Evolutionary conservation across 495 filamentous ascomycete genomes (phyloP).

Genomic region (Cudoniella acicularis): DNA sequence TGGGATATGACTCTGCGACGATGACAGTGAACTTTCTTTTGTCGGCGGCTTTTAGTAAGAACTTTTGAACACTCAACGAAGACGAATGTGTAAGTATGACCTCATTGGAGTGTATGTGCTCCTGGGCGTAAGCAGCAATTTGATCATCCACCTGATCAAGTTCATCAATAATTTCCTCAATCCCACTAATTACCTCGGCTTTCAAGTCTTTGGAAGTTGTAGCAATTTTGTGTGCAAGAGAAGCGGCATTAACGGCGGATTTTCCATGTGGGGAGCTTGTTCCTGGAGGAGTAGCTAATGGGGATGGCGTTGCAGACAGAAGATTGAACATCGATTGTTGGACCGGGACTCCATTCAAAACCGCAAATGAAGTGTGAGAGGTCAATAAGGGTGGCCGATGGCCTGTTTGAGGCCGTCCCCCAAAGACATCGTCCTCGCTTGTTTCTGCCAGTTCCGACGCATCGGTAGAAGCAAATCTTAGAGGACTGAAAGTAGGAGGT

Average conservation of each 20-base stretch:
- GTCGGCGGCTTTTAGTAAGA: conserved; percentile 74
- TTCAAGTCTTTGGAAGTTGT: conserved; percentile 56
- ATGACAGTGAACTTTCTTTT: conserved; percentile 89
- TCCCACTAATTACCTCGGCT: conserved; percentile 84
- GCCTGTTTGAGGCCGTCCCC: conserved; percentile 14
- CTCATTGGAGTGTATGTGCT: conserved; percentile 88
- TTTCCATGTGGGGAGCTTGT: conserved; percentile 24
- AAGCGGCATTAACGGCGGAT: conserved; percentile 13
- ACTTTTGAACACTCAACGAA: conserved; percentile 78
- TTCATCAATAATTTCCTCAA: conserved; percentile 89
- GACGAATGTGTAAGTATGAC: conserved; percentile 81
- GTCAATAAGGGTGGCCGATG: conserved; percentile 52
- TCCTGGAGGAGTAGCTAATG: conserved; percentile 27
- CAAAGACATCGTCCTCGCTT: conserved; percentile 23
- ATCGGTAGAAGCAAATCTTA: conserved; percentile 29
- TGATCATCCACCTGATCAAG: conserved; percentile 84
- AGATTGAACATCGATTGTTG: conserved; percentile 79
- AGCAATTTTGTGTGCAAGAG: conserved; percentile 18
- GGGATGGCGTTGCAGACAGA: conserved; percentile 50
- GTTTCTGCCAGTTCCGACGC: conserved; percentile 20
- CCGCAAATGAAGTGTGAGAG: conserved; percentile 52
- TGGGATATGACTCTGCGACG: conserved; percentile 67
- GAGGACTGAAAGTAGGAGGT: conserved; percentile 39
- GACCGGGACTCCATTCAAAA: conserved; percentile 37
- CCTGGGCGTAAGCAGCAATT: conserved; percentile 78